Evolutionary conservation across 2,329 filamentous ascomycete genomes (phyloP).

Genomic region (Neonectria ditissima): DNA sequence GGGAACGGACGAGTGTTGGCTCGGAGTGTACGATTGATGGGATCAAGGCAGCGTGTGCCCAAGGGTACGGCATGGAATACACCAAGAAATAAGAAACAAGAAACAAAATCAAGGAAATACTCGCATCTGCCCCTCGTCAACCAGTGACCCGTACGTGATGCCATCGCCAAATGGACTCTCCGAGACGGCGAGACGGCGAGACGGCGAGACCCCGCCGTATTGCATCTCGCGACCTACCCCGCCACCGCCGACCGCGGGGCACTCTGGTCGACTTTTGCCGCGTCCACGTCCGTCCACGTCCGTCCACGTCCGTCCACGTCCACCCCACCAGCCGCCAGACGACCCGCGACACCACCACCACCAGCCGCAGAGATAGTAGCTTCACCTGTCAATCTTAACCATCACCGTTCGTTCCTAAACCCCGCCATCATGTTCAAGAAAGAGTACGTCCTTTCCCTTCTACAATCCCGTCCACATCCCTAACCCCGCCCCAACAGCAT

Average conservation of each 20-base stretch:
- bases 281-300: constrained; percentile 16
- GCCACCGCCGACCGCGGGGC: constrained; percentile 44
- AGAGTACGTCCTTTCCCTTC: constrained; percentile 69
- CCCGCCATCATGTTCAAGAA: constrained; percentile 89
- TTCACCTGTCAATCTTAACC: neutral
- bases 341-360: constrained; percentile 17
- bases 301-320: constrained; percentile 21
- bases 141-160: constrained; percentile 10
- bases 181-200: no score
- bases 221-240: constrained; percentile 48
- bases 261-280: constrained; percentile 43
- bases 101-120: neutral
- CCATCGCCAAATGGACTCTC: neutral
- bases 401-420: constrained; percentile 13
- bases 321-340: constrained; percentile 36
- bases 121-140: neutral
- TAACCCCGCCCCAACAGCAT: constrained; percentile 61
- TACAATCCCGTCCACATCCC: constrained; percentile 32
- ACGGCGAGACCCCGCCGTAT: constrained; percentile 35
- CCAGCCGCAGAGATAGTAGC: neutral
- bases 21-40: constrained; percentile 34
- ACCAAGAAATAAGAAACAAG: neutral
- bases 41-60: neutral
- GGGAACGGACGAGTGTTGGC: neutral
- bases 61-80: neutral